A percentile compares a stretch with the other conserved stretches of the same genome.
Evolutionary conservation across 768 basidiomycete genomes (phyloP).

Genomic region (Auricularia sp.): DNA sequence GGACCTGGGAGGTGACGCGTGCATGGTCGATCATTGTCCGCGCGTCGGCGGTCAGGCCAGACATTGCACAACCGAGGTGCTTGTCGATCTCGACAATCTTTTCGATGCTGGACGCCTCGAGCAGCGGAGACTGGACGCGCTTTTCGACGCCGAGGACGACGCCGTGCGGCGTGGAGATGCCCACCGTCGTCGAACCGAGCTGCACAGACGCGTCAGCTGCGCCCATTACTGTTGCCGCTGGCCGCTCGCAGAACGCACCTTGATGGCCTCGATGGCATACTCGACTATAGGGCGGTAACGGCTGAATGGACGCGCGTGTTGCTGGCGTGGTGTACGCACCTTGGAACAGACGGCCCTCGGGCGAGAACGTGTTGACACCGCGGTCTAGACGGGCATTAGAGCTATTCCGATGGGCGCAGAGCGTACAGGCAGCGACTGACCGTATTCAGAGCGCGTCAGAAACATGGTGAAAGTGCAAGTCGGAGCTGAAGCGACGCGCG

Average conservation of each 20-base stretch:
- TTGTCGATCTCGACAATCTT: conserved; percentile 99
- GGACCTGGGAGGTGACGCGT: conserved; percentile 61
- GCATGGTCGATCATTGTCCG: conserved; percentile 99
- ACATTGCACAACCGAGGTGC: conserved; percentile 98
- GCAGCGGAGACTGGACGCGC: conserved; percentile 91
- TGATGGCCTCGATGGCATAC: conserved; percentile 99
- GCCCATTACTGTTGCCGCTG: background rate
- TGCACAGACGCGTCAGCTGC: conserved; percentile 21
- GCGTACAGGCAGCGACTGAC: conserved; percentile 17
- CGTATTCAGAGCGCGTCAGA: conserved; percentile 92
- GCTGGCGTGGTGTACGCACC: conserved; percentile 36
- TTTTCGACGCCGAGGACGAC: conserved; percentile 95
- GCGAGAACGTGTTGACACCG: conserved; percentile 98
- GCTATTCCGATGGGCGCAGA: background rate
- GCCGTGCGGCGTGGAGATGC: conserved; percentile 82
- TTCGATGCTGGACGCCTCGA: conserved; percentile 92
- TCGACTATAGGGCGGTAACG: conserved; percentile 51
- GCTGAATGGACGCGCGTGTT: conserved; percentile 1
- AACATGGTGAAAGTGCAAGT: conserved; percentile 45
- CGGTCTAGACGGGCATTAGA: conserved; percentile 45
- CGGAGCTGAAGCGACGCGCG: background rate
- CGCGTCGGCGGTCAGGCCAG: conserved; percentile 92
- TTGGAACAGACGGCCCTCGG: conserved; percentile 97
- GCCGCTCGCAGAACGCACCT: conserved; percentile 36
- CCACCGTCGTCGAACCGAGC: conserved; percentile 97